Base-by-base conservation (phyloP, 768 basidiomycete genomes). In the Suillus sp. region DNA sequence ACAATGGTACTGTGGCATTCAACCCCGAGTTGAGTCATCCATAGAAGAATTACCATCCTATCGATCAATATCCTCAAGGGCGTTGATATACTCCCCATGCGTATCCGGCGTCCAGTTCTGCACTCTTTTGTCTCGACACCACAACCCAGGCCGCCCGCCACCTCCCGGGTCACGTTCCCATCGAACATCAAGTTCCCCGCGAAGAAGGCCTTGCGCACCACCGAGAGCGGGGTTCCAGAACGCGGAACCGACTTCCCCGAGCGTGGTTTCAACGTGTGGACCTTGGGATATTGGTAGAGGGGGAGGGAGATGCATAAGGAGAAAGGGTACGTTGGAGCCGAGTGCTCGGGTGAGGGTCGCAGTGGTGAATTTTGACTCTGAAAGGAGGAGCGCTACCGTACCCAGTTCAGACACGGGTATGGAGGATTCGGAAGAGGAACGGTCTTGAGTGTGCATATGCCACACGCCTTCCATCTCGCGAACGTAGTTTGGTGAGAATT, bases 391-490 rank as follows among this genome's bases (percentile, higher is more conserved):
- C 1, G 90, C 93, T n/a, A 94, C 83, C 45, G 67, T 66, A 37
- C 25, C 55, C 61, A 65, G 59, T 67, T 63, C 7, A n/a, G 42
- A 62, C 54, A 40, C 50, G 22, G 16, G 34, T 6, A 5, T 27
- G 6, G 59, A 32, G 8, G 48, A 48, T 27, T 5, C 42, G 11
- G 25, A 27, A 16, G 7, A 47, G 8, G 60, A 37, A 14, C 2
- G 55, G 14, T 47, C 34, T 54, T 32, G 63, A 38, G 66, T 22
- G 1, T 64, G 68, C 62, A 78, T 71, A 68, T 86, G 81, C 60
- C 90, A 75, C 14, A 95, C 95, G n/a, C 95, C 95, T 71, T 97
- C 95, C 78, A 96, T 81, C 72, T 97, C 95, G 37, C 95, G 86
- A 0, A 97, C 84, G 68, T 89, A 89, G 30, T 87, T 86, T 2